phyloP scores from a whole-genome alignment of 345 rosid genomes.

The Anacardium occidentale region DNA sequence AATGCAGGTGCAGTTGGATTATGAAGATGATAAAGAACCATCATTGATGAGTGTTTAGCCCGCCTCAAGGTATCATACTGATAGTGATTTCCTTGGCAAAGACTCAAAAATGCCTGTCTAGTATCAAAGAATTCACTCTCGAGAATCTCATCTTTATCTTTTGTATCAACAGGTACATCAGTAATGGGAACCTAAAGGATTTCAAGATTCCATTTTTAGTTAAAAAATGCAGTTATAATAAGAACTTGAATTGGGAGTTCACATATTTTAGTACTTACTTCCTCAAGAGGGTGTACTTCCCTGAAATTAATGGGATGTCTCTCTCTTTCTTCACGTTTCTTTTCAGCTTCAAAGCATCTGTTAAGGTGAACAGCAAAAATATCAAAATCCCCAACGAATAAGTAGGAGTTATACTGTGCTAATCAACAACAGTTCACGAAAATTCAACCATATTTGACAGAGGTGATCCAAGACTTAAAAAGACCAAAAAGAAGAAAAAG shows the following conservation, averaged over 20 bases:
- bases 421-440: neutral
- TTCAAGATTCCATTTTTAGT: conserved; percentile 22
- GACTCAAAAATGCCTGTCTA: conserved; percentile 96
- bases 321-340: conserved; percentile 82
- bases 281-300: conserved; percentile 69
- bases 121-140: conserved; percentile 97
- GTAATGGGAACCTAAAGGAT: conserved; percentile 60
- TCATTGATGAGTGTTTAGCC: conserved; percentile 99
- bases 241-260: conserved; percentile 2
- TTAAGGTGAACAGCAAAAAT: conserved; percentile 23
- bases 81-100: conserved; percentile 98
- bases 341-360: conserved; percentile 88
- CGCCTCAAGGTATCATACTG: conserved; percentile 97
- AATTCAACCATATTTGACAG: neutral
- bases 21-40: conserved; percentile 98
- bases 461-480: neutral
- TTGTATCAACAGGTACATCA: conserved; percentile 75
- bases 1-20: conserved; percentile 99
- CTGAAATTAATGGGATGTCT: conserved; percentile 77
- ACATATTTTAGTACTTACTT: conserved; percentile 49
- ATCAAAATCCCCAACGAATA: conserved; percentile 7
- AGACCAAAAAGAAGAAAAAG: neutral
- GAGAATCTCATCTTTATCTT: conserved; percentile 93
- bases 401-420: neutral
- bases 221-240: conserved; percentile 18